Evolutionary conservation across 768 basidiomycete genomes (phyloP), one percentile per base, ranked within the genome.

Genomic region (Calocybe cyanea): DNA sequence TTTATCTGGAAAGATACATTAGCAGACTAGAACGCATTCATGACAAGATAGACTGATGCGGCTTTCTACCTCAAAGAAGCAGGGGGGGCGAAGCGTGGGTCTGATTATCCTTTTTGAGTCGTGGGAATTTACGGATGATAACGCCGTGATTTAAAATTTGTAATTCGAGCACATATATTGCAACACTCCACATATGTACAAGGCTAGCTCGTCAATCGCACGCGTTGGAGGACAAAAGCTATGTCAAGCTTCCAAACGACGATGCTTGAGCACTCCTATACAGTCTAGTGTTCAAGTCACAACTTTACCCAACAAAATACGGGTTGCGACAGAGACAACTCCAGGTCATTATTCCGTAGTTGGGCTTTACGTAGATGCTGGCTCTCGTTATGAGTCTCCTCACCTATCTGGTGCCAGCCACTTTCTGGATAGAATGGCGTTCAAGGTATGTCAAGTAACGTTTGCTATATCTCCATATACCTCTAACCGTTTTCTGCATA

Each of bases 301-400:
- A 0, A 92, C 90, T 0, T 74, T 98, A 0, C 83, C 92, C 4
- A 97, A 96, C 69, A 91, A 86, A 63, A 77, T 98, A 36, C 75
- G 92, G 48, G 90, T 98, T 33, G 92, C 91, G 13, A 96, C 93
- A 7, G 91, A 96, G 65, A 72, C 78, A 1, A 87, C 87, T 3
- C 93, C 92, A 0, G 91, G 92, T 14, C 92, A 98, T 69, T 97
- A 98, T 64, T 87, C 93, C 28, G 86, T 92, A 0, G 77, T 95
- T 0, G 96, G 95, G 2, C 78, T 98, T 32, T 97, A 92, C 57
- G 76, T 98, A 55, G 93, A 97, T 63, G 93, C 91, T 2, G 96
- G 96, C 19, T 83, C 90, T 21, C 77, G 96, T 11, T 94, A 89
- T 72, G 96, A 98, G 63, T 80, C 76, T 9, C 66, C 76, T 15